Base-by-base conservation (phyloP, 1,284 basidiomycete species). In the Cerrena zonata region DNA sequence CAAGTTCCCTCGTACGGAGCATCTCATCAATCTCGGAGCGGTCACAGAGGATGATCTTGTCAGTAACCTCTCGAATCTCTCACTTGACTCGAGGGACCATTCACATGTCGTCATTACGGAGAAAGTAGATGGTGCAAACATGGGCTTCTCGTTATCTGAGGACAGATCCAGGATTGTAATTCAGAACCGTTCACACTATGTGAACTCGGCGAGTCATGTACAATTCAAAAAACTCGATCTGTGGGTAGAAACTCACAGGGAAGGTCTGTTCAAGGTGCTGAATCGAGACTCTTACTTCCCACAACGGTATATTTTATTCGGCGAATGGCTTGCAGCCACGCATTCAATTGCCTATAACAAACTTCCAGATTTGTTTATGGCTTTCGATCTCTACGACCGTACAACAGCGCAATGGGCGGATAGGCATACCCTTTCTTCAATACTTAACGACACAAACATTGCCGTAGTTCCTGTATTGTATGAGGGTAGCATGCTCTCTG, bases 51-150 rank as follows among this genome's bases (percentile, higher is more conserved):
- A 84, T 61, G 81, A 84, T 55, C 55, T 80, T 11, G 57, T 76
- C 18, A 56, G 53, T 51, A 59, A 41, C 19, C 30, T 34, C 15
- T 34, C 7, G 15, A 34, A 34, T 34, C 30, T 34, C 30, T 7
- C 30, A 7, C 30, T 34, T 7, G 15, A 15, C 15, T 15, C 30
- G 15, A 34, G 30, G 7, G 7, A 47, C 41, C 47, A 55, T 38
- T 62, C 64, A 5, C 57, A 64, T 44, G 67, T 79, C 43, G 66
- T 78, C 18, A 71, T 84, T 57, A 82, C 80, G 2, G 82, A 84
- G 58, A 84, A 84, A 59, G 71, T 84, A 37, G 82, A 84, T 63
- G 82, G 82, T 5, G 80, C 81, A 24, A 84, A 85, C 62, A 77
- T 84, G 74, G 82, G 79, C 3, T 76, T 85, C 61, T 80, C 79